Conservation (phyloP, 192 early-diverging fungal species). For the Endogone sp. region DNA sequence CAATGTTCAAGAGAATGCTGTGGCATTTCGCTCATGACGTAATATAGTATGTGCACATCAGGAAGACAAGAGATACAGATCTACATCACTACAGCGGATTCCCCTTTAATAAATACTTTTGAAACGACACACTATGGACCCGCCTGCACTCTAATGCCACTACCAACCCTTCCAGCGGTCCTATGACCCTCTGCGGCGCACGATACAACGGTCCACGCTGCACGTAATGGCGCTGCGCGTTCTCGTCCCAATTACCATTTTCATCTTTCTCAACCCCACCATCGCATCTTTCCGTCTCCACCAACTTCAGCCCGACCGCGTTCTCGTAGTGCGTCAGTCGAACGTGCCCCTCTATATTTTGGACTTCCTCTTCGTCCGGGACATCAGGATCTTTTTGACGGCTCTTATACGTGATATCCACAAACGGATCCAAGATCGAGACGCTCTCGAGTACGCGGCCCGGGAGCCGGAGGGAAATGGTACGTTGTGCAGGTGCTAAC, state of each 20-base stretch:
- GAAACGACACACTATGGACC: not conserved
- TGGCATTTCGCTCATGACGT: too few species aligned
- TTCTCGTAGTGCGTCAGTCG: not conserved
- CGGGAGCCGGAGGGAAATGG: not conserved
- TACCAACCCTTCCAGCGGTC: not conserved
- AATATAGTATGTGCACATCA: too few species aligned
- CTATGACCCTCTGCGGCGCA: not conserved
- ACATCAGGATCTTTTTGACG: not conserved
- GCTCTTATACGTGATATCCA: not conserved
- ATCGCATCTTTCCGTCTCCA: not conserved
- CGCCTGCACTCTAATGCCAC: not conserved
- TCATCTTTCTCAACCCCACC: not conserved
- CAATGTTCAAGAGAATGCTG: too few species aligned
- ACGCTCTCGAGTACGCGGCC: not conserved
- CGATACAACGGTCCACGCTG: not conserved
- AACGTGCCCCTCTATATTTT: not conserved
- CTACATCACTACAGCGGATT: not conserved
- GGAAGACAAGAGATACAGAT: not conserved
- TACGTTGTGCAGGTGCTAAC: not conserved
- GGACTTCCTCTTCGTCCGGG: not conserved
- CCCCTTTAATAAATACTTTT: not conserved
- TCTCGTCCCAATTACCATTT: not conserved
- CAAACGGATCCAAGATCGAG: not conserved
- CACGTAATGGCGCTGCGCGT: not conserved
- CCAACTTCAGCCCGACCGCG: not conserved